phyloP scores from a whole-genome alignment of 345 rosid species.

The Camelina sativa region DNA sequence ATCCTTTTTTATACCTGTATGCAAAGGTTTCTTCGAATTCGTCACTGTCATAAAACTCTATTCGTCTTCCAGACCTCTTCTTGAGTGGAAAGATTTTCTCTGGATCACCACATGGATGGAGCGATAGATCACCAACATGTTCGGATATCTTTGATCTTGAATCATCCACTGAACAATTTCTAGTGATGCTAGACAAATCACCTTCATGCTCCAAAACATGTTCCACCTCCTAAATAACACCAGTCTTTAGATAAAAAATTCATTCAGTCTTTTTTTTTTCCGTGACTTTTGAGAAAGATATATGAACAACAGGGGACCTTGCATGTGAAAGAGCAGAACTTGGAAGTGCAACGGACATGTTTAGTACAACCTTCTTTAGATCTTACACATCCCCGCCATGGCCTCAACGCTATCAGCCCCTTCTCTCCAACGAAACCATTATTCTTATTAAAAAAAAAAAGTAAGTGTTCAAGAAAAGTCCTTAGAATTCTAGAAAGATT shows the following conservation, averaged over 20 bases:
- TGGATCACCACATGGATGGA: slow-evolving; percentile 14
- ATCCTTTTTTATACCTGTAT: not conserved
- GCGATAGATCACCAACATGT: slow-evolving; percentile 3
- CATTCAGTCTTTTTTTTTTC: no score
- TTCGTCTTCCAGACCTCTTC: slow-evolving; percentile 11
- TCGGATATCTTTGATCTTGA: not conserved
- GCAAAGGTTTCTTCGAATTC: not conserved
- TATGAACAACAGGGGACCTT: not conserved
- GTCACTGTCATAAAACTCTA: not conserved
- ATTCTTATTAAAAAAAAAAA: not conserved
- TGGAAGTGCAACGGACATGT: not conserved
- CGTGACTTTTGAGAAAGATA: no score
- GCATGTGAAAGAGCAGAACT: slow-evolving; percentile 5
- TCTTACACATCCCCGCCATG: not conserved
- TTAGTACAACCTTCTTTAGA: not conserved
- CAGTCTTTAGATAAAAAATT: no score
- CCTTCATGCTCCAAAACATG: slow-evolving; percentile 15
- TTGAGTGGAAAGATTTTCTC: not conserved
- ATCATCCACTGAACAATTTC: not conserved
- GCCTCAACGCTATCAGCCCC: not conserved
- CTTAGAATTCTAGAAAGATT: not conserved
- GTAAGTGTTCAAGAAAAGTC: not conserved
- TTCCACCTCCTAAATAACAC: not conserved
- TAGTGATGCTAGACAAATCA: slow-evolving; percentile 2
- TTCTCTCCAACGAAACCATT: not conserved